These are phyloP conservation scores for Ganoderma lingzhi DNA, from an alignment of 1,284 basidiomycete species.

Conservation along the genomic window DNA sequence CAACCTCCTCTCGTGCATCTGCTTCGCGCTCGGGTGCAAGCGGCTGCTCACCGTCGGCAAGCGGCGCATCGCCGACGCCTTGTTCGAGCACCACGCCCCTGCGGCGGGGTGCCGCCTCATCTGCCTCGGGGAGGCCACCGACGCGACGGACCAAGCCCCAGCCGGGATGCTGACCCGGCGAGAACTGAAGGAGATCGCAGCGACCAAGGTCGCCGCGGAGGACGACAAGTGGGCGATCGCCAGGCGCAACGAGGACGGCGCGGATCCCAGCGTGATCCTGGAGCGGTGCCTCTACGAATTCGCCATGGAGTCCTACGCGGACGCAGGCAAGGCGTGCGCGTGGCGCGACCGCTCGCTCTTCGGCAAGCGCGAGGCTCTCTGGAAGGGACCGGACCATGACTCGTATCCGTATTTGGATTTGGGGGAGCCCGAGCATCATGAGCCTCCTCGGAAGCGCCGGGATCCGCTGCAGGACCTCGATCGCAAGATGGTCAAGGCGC, in stretches of 20 bases:
- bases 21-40: constrained; percentile 25
- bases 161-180: constrained; percentile 20
- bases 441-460: not conserved
- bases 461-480: not conserved
- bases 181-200: constrained; percentile 10
- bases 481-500: not conserved
- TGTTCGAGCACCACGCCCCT: not conserved
- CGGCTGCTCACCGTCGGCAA: constrained; percentile 14
- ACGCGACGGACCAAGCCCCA: constrained; percentile 18
- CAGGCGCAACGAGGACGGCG: not conserved
- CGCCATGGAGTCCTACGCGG: not conserved
- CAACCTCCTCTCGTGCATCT: not conserved
- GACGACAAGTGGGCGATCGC: not conserved
- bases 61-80: constrained; percentile 1
- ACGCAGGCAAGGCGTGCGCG: not conserved
- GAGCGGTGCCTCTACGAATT: not conserved
- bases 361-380: no score
- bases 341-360: no score
- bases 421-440: no score
- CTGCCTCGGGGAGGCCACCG: constrained; percentile 23
- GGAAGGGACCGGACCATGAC: no score
- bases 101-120: constrained; percentile 28
- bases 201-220: not conserved
- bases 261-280: not conserved
- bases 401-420: no score